Base-by-base conservation (phyloP, 2,329 filamentous ascomycete genomes). In the Nothophaeocryptopus gaeumannii region DNA sequence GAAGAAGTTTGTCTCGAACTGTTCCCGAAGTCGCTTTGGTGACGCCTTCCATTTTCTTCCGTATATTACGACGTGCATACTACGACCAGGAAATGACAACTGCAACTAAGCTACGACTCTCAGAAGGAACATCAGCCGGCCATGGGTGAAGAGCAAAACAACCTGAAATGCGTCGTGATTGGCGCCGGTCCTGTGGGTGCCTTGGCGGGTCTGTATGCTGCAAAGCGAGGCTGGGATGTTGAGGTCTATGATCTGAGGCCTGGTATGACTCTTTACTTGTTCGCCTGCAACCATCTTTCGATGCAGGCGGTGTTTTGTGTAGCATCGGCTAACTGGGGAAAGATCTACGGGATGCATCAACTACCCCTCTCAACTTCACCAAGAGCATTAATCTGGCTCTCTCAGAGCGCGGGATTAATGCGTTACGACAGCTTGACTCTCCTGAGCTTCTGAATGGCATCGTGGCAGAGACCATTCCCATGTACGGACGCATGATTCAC, bases 351-450 rank as follows among this genome's bases (percentile, higher is more conserved):
- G 84, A 95, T 67, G 84, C 87, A 2, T 80, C 82, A 2, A 96
- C 88, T 0, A 83, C 84, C 29, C 91, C 92, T 2, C 78, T 97
- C 54, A 96, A 96, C 71, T 96, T 96, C 67, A 95, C 91, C 53
- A 95, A 90, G 69, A 97, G 93, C n/a, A 99, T 99, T 75, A 99
- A 99, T 66, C 74, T 99, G 47, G 92, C 93, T 15, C 77, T 99
- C 1, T 97, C 93, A 0, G 91, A 97, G 68, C 84, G 93, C 51
- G 93, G 93, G 30, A 91, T 97, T 68, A 88, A 93, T 68, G 88
- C 92, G 15, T 85, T 99, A 72, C 80, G 81, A 45, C 76, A 87
- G 60, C 82, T 88, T 1, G 81, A 82, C 20, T 79, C 84, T 30
- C 72, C 81, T 2, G 78, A 77, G 2, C 78, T 97, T 32, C 74